Percentiles rank a stretch among this genome's conserved stretches.
These are phyloP conservation scores for Pleurotus giganteus DNA, from an alignment of 768 basidiomycete species.

Conservation along the genomic window DNA sequence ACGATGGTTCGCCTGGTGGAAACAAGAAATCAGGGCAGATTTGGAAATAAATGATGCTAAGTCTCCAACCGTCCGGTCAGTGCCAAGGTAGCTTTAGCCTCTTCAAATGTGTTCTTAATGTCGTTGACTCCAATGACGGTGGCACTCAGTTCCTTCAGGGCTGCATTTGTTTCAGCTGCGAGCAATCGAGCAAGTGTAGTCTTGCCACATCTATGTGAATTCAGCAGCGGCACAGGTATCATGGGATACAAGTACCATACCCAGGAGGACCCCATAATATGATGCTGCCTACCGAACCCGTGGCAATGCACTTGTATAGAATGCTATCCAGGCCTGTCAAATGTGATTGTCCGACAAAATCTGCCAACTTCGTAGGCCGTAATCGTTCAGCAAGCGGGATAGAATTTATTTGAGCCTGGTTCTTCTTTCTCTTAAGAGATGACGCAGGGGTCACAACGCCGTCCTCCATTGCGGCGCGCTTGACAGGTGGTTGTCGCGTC, in stretches of 20 bases:
- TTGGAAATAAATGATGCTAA: neutral
- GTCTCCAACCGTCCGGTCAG: constrained; percentile 57
- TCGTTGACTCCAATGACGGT: constrained; percentile 68
- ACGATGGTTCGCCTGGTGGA: constrained; percentile 62
- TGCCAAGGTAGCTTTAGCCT: constrained; percentile 64
- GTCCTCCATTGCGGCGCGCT: neutral
- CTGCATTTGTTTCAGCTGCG: constrained; percentile 53
- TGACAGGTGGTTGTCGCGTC: neutral
- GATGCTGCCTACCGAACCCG: constrained; percentile 53
- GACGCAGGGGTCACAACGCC: neutral
- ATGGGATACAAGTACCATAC: constrained; percentile 23
- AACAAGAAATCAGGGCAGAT: constrained; percentile 9
- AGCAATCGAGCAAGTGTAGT: constrained; percentile 76
- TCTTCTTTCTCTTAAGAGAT: neutral
- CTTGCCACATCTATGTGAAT: constrained; percentile 55
- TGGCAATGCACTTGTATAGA: constrained; percentile 50
- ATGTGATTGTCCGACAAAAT: constrained; percentile 73
- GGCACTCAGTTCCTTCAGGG: constrained; percentile 79
- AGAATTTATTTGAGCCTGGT: constrained; percentile 23
- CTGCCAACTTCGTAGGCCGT: constrained; percentile 58
- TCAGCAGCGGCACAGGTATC: neutral
- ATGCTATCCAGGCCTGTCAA: constrained; percentile 56
- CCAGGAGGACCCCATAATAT: constrained; percentile 80
- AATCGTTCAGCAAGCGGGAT: constrained; percentile 72
- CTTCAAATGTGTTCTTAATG: constrained; percentile 70